Conservation (phyloP, 1,139 yeast species). For the Candida labiduridarum region DNA sequence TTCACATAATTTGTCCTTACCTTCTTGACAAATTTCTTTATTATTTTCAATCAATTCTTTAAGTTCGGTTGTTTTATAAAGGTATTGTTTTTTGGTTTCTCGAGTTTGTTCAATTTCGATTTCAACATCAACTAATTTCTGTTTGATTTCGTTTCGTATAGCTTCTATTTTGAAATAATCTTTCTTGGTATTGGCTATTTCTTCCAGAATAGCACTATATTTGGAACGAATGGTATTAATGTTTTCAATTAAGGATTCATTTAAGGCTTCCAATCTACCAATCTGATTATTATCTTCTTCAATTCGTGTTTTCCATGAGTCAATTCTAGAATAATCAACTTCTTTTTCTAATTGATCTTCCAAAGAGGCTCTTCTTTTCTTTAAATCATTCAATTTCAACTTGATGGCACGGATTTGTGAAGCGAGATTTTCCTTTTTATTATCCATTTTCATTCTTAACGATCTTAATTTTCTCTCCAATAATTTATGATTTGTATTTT, state of each 20-base stretch:
- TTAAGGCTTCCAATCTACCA: constrained; percentile 28
- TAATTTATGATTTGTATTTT: constrained; percentile 18
- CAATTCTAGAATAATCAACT: constrained; percentile 37
- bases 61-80: constrained; percentile 12
- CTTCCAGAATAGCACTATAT: constrained; percentile 9
- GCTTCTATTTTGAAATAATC: neutral
- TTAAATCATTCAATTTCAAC: constrained; percentile 20
- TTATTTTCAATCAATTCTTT: constrained; percentile 15
- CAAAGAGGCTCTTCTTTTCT: constrained; percentile 21
- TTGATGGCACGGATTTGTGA: constrained; percentile 17
- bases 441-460: constrained; percentile 18
- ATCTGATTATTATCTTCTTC: constrained; percentile 32
- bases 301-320: constrained; percentile 32
- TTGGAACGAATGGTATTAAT: constrained; percentile 10
- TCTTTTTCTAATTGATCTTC: constrained; percentile 37
- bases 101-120: constrained; percentile 14
- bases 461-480: constrained; percentile 21
- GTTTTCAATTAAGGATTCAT: constrained; percentile 31
- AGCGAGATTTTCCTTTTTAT: constrained; percentile 16
- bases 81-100: constrained; percentile 16
- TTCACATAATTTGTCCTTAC: constrained; percentile 23
- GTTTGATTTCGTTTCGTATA: constrained; percentile 4
- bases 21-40: constrained; percentile 19
- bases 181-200: constrained; percentile 13
- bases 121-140: constrained; percentile 16